These are phyloP conservation scores for Emergomyces africanus DNA, from an alignment of 2,329 filamentous ascomycete species.

Conservation along the genomic window DNA sequence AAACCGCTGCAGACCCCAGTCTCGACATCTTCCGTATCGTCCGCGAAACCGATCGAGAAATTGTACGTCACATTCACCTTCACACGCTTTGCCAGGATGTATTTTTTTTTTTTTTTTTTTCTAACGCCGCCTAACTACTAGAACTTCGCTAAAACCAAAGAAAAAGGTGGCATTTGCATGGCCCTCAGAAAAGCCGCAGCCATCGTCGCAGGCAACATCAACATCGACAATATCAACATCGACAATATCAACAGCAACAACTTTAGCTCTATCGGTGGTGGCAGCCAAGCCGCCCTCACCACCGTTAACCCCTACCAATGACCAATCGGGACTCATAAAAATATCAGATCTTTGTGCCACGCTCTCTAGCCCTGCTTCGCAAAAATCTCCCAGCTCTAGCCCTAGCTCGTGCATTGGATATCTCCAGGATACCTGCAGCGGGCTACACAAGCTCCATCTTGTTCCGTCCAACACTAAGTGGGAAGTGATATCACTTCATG, in stretches of 20 bases:
- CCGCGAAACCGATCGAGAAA: not conserved
- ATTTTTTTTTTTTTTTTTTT: no score
- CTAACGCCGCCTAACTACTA: not conserved
- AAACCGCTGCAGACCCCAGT: not conserved
- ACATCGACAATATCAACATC: not conserved
- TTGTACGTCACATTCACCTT: not conserved
- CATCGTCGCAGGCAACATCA: not conserved
- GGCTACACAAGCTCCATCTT: not conserved
- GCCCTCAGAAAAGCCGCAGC: no score
- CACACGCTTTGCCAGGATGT: not conserved
- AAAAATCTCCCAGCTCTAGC: not conserved
- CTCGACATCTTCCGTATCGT: not conserved
- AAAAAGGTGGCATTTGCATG: not conserved
- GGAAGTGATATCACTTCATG: not conserved
- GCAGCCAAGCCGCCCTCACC: not conserved
- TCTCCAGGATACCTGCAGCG: not conserved
- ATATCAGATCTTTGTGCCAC: constrained; percentile 1
- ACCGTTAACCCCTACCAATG: not conserved
- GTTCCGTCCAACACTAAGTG: not conserved
- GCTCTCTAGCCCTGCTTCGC: not conserved
- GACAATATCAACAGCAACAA: not conserved
- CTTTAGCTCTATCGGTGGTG: not conserved
- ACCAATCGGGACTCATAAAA: not conserved
- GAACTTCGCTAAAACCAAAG: not conserved
- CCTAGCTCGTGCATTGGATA: not conserved